Percentiles rank a stretch among this genome's conserved stretches.
phyloP scores from a whole-genome alignment of 345 rosid genomes.

The Capsella bursapastoris region DNA sequence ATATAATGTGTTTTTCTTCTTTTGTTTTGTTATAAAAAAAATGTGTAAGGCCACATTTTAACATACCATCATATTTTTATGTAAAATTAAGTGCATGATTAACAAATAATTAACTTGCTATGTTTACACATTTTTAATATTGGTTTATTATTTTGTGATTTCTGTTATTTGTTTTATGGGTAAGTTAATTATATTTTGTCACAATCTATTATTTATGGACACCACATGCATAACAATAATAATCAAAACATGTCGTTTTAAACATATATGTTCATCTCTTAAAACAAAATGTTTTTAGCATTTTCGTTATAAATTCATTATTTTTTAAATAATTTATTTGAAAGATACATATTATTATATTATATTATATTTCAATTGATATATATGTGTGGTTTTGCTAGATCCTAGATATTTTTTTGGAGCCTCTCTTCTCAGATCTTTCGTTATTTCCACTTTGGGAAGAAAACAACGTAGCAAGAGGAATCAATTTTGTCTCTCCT shows the following conservation, averaged over 20 bases:
- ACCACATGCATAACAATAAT: not conserved
- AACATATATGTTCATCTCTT: too few relatives aligned
- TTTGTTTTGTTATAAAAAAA: not conserved
- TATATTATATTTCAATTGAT: not conserved
- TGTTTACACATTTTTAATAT: too few relatives aligned
- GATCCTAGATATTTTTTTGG: conserved; percentile 16
- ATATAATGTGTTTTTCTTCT: not conserved
- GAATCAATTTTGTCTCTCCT: conserved; percentile 15
- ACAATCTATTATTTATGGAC: not conserved
- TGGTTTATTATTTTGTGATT: not conserved
- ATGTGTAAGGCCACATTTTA: not conserved
- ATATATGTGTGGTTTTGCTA: conserved; percentile 28
- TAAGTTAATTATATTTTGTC: not conserved
- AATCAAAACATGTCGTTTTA: not conserved
- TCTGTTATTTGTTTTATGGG: not conserved
- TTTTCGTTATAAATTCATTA: too few relatives aligned
- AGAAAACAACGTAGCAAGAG: conserved; percentile 30
- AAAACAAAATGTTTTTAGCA: too few relatives aligned
- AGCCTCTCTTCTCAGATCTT: conserved; percentile 1
- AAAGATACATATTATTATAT: not conserved
- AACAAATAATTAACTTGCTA: not conserved
- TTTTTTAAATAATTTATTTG: not conserved
- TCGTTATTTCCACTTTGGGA: conserved; percentile 30
- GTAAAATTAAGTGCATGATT: not conserved
- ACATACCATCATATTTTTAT: not conserved